These are phyloP conservation scores for Vaccinium myrtillus DNA, from an alignment of 148 eudicot species.

Conservation along the genomic window DNA sequence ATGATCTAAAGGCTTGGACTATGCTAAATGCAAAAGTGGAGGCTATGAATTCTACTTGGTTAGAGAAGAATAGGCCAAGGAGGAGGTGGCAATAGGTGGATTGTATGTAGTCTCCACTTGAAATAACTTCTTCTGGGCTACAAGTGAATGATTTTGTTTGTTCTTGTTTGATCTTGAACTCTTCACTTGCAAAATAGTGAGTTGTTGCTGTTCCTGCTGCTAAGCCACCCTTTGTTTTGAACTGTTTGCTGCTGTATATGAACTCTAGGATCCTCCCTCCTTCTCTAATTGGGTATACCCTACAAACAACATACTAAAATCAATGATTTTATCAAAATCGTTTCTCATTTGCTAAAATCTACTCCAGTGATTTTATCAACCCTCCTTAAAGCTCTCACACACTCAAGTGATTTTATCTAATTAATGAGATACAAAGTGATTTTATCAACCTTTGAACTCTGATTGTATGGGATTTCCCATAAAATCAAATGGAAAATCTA, in stretches of 20 bases:
- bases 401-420: no score
- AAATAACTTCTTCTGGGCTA: constrained; percentile 67
- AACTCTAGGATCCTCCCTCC: constrained; percentile 67
- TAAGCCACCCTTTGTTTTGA: constrained; percentile 63
- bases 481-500: no score
- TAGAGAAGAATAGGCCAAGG: constrained; percentile 49
- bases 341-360: no score
- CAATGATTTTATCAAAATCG: no score
- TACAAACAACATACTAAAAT: constrained; percentile 6
- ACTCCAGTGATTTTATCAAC: no score
- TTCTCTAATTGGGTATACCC: constrained; percentile 58
- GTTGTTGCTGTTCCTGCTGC: constrained; percentile 78
- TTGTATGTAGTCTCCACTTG: constrained; percentile 61
- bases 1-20: constrained; percentile 53
- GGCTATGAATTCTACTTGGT: constrained; percentile 56
- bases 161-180: constrained; percentile 58
- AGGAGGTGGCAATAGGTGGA: constrained; percentile 78
- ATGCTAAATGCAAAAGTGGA: constrained; percentile 70
- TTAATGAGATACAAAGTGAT: no score
- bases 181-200: constrained; percentile 55
- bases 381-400: no score
- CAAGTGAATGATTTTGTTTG: constrained; percentile 50
- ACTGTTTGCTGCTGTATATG: constrained; percentile 72
- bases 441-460: no score
- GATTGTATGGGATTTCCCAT: no score